phyloP scores from a whole-genome alignment of 345 rosid species.

The Sonneratia alba region DNA sequence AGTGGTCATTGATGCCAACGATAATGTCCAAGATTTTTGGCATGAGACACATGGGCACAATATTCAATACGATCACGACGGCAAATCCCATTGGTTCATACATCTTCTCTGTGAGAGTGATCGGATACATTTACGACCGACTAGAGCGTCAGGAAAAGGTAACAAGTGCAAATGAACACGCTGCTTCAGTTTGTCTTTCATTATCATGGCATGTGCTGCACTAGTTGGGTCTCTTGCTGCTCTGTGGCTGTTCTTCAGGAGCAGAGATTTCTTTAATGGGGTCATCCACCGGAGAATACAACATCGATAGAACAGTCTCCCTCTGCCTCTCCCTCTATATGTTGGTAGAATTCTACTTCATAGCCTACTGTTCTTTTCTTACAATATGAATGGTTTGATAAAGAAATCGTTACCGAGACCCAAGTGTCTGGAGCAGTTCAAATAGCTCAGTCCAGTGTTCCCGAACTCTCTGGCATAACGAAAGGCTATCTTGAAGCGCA shows the following conservation, averaged over 20 bases:
- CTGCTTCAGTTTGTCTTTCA: conserved; percentile 40
- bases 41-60: conserved; percentile 36
- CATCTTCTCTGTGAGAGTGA: conserved; percentile 37
- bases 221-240: conserved; percentile 34
- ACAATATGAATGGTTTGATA: too few species aligned
- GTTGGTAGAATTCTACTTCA: background rate
- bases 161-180: conserved; percentile 26
- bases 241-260: conserved; percentile 27
- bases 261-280: conserved; percentile 23
- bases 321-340: background rate
- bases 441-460: background rate
- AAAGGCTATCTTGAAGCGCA: too few species aligned
- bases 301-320: background rate
- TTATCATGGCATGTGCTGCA: conserved; percentile 35
- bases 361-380: too few species aligned
- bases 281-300: conserved; percentile 22
- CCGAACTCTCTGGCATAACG: background rate
- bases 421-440: too few species aligned
- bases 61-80: conserved; percentile 41
- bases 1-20: conserved; percentile 49
- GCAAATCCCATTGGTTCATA: conserved; percentile 49
- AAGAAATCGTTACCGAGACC: too few species aligned
- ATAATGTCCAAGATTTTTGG: conserved; percentile 44
- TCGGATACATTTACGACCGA: conserved; percentile 38
- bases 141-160: conserved; percentile 24